phyloP scores from a whole-genome alignment of 1,284 basidiomycete species.

The Cutaneotrichosporon spelunceum region DNA sequence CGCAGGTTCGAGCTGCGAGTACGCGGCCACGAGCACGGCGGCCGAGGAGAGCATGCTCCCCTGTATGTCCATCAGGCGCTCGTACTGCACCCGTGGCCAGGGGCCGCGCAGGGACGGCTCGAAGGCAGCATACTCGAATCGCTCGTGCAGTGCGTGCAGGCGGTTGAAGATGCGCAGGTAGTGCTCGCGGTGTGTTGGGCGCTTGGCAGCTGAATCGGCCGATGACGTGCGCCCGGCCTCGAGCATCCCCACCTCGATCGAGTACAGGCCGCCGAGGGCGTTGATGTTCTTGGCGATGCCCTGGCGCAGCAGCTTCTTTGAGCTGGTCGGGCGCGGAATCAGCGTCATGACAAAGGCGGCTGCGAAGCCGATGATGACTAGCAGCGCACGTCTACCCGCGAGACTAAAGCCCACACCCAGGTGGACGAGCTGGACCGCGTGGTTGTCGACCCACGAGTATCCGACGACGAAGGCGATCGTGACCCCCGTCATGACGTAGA shows the following conservation, averaged over 20 bases:
- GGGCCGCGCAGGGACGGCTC: constrained; percentile 45
- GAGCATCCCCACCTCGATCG: constrained; percentile 39
- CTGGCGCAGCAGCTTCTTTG: constrained; percentile 40
- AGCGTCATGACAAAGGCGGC: constrained; percentile 46
- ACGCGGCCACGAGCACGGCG: constrained; percentile 38
- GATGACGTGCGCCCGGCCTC: constrained; percentile 29
- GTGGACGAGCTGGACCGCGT: constrained; percentile 54
- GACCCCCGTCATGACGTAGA: constrained; percentile 48
- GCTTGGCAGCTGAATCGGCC: constrained; percentile 14
- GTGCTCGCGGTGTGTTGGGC: constrained; percentile 27
- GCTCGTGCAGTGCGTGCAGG: constrained; percentile 32
- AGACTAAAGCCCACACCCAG: constrained; percentile 59
- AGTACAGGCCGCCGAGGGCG: constrained; percentile 43
- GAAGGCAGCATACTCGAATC: constrained; percentile 31
- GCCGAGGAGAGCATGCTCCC: constrained; percentile 34
- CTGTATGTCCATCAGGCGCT: constrained; percentile 32
- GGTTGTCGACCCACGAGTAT: constrained; percentile 63
- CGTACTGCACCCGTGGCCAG: constrained; percentile 47
- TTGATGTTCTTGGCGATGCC: constrained; percentile 41
- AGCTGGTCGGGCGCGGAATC: constrained; percentile 45
- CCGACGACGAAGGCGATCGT: constrained; percentile 55
- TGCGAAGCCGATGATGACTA: constrained; percentile 50
- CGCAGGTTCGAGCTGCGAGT: constrained; percentile 32
- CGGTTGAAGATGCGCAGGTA: constrained; percentile 38
- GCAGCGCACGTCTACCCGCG: constrained; percentile 56